Evolutionary conservation across 305 asterid species (phyloP).

Genomic region (Vinca major): DNA sequence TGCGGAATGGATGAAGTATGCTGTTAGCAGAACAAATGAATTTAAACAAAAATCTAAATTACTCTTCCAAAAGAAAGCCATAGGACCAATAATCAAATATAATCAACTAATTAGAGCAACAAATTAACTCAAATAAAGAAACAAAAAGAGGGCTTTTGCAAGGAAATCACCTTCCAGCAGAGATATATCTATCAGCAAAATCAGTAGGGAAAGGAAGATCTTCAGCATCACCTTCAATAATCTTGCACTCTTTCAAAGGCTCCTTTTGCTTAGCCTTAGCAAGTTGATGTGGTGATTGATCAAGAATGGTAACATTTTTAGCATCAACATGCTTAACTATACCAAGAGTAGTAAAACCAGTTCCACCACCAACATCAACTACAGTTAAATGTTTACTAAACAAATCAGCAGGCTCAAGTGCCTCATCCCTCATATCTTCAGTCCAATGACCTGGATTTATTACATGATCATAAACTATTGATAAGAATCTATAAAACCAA

Average conservation of each 20-base stretch:
- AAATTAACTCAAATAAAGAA: neutral
- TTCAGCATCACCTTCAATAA: conserved; percentile 37
- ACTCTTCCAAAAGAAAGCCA: neutral
- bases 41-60: neutral
- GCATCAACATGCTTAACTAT: conserved; percentile 37
- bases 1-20: neutral
- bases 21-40: neutral
- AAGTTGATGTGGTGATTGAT: conserved; percentile 31
- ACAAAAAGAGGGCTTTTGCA: neutral
- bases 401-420: conserved; percentile 38
- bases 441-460: conserved; percentile 38
- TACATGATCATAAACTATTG: conserved; percentile 33
- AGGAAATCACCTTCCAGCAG: conserved; percentile 28
- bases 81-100: neutral
- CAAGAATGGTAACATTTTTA: conserved; percentile 33
- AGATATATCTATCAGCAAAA: conserved; percentile 33
- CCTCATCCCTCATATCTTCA: conserved; percentile 38
- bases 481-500: conserved; percentile 35
- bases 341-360: conserved; percentile 39
- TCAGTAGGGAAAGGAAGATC: conserved; percentile 35
- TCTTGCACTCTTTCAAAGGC: conserved; percentile 29
- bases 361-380: conserved; percentile 37
- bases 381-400: conserved; percentile 22
- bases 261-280: conserved; percentile 33
- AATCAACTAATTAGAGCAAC: neutral